A percentile compares a stretch with the other conserved stretches of the same genome.
These are phyloP conservation scores for Verticillium isaacii DNA, from an alignment of 2,329 filamentous ascomycete species.

Conservation along the genomic window DNA sequence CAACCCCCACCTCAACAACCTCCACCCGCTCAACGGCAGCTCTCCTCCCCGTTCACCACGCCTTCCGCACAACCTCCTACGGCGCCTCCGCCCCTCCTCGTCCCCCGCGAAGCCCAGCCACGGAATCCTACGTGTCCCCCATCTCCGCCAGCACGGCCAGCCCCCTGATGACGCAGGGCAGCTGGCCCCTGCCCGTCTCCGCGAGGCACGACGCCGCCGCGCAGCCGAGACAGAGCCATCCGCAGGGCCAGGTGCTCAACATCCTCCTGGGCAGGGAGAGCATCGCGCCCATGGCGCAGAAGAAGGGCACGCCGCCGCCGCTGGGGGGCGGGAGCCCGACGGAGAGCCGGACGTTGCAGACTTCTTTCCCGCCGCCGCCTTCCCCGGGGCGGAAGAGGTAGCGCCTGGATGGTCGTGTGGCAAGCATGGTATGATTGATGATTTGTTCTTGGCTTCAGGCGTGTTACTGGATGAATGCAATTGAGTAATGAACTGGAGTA, in stretches of 20 bases:
- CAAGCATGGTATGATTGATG: neutral
- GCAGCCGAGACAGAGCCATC: neutral
- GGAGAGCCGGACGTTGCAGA: constrained; percentile 29
- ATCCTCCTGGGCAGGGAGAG: neutral
- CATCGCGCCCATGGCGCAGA: neutral
- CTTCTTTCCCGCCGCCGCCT: constrained; percentile 34
- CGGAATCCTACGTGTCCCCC: constrained; percentile 5
- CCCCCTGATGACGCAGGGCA: constrained; percentile 12
- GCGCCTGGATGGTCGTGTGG: neutral
- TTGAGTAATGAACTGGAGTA: neutral
- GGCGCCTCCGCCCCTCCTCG: constrained; percentile 18
- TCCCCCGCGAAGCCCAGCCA: constrained; percentile 17
- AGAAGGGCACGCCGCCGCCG: constrained; percentile 8
- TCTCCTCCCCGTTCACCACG: constrained; percentile 19
- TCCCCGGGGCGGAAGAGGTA: constrained; percentile 15
- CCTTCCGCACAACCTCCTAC: neutral
- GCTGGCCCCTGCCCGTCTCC: neutral
- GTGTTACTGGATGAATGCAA: neutral
- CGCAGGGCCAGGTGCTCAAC: neutral
- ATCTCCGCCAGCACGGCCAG: constrained; percentile 8
- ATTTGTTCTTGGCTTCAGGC: neutral
- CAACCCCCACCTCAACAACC: constrained; percentile 25
- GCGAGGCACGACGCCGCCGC: neutral
- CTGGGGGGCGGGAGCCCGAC: constrained; percentile 24
- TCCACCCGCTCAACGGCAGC: constrained; percentile 28